Conservation (phyloP, 257 asterid genomes). For the Voacanga thouarsii region DNA sequence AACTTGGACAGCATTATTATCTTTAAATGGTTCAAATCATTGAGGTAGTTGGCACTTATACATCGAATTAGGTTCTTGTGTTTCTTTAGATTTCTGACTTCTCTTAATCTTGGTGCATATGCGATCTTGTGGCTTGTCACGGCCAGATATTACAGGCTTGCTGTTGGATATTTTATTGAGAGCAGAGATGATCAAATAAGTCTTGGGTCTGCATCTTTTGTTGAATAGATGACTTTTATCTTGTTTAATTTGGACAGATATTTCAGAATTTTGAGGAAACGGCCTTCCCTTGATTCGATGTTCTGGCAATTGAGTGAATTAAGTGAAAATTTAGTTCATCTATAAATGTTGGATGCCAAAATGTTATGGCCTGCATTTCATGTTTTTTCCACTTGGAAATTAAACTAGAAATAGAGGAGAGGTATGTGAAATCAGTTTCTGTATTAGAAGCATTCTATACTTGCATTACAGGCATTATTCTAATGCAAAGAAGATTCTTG, state of each 20-base stretch:
- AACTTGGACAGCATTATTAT: no score
- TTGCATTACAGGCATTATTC: neutral
- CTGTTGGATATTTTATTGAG: neutral
- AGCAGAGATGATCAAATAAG: neutral
- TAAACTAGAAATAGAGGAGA: neutral
- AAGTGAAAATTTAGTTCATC: neutral
- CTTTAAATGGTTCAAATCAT: no score
- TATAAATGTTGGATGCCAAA: neutral
- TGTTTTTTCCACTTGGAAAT: neutral
- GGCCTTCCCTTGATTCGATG: neutral
- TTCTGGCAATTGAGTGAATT: neutral
- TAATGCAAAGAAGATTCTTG: neutral
- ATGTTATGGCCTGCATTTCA: neutral
- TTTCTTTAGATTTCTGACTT: neutral
- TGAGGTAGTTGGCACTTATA: no score
- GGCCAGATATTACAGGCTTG: neutral
- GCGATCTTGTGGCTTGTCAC: neutral
- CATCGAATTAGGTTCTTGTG: neutral
- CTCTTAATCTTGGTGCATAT: neutral
- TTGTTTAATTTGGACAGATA: neutral
- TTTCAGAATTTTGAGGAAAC: neutral
- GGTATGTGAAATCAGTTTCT: neutral
- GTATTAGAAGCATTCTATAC: neutral
- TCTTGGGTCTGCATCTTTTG: conserved; percentile 6
- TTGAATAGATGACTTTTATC: conserved; percentile 30